These are phyloP conservation scores for Fraxinus paxiana DNA, from an alignment of 305 asterid species.

Conservation along the genomic window DNA sequence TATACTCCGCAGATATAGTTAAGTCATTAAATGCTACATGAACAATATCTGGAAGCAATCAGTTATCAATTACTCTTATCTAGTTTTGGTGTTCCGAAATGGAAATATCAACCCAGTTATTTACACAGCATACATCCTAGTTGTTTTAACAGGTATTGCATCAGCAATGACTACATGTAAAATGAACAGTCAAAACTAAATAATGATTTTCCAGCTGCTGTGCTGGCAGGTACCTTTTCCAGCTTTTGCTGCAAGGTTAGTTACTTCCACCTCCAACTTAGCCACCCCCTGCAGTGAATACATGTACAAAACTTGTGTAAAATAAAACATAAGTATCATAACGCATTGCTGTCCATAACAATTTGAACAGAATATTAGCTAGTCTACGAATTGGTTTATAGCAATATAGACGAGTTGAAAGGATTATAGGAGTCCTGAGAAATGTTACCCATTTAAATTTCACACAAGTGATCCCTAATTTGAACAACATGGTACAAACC, in stretches of 20 bases:
- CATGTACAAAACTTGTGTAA: background rate
- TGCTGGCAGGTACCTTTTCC: slow-evolving; percentile 73
- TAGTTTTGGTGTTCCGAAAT: slow-evolving; percentile 12
- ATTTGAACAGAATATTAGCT: slow-evolving; percentile 3
- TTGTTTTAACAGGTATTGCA: slow-evolving; percentile 12
- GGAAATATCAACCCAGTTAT: slow-evolving; percentile 4
- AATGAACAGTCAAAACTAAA: background rate
- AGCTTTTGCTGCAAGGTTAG: slow-evolving; percentile 98
- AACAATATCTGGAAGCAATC: slow-evolving; percentile 10
- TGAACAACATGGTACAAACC: background rate
- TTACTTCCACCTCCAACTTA: slow-evolving; percentile 97
- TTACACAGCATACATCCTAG: slow-evolving; percentile 20
- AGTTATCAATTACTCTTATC: background rate
- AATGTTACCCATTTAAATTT: background rate
- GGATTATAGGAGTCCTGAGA: slow-evolving; percentile 1
- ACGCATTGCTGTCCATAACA: background rate
- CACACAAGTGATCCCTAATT: background rate
- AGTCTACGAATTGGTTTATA: background rate
- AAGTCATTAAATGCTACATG: slow-evolving; percentile 1
- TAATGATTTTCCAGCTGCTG: slow-evolving; percentile 17
- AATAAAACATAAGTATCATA: slow-evolving; percentile 10
- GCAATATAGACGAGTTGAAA: slow-evolving; percentile 4
- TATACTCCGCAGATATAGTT: background rate
- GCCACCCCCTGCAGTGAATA: slow-evolving; percentile 67
- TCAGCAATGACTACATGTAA: slow-evolving; percentile 10